Evolutionary conservation across 805 yeast species (phyloP).

Genomic region (Danielozyma ontarioensis): DNA sequence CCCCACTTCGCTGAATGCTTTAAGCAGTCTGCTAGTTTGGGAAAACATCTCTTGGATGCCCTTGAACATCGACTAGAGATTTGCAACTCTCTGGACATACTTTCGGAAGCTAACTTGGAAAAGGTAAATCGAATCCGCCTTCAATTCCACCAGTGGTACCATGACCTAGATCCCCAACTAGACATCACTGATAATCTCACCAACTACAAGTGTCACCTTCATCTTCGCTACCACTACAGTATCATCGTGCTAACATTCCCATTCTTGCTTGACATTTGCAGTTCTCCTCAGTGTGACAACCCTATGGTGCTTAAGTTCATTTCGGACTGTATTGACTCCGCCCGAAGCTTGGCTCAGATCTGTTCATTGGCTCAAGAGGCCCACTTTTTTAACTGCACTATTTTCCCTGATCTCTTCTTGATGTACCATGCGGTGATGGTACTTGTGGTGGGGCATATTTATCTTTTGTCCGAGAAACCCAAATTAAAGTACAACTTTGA

Average conservation of each 20-base stretch:
- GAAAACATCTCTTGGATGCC: conserved; percentile 22
- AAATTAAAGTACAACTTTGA: background rate
- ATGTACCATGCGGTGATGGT: conserved; percentile 41
- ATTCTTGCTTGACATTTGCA: conserved; percentile 33
- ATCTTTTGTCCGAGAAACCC: conserved; percentile 8
- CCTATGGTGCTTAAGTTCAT: conserved; percentile 40
- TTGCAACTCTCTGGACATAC: conserved; percentile 28
- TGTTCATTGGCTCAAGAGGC: conserved; percentile 27
- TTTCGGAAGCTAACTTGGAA: conserved; percentile 23
- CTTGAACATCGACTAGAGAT: conserved; percentile 18
- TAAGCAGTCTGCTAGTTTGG: conserved; percentile 17
- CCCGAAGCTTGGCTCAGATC: conserved; percentile 34
- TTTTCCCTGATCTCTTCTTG: conserved; percentile 40
- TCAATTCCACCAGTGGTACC: background rate
- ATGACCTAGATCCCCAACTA: background rate
- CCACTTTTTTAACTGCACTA: conserved; percentile 40
- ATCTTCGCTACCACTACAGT: conserved; percentile 37
- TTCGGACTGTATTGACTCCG: conserved; percentile 35
- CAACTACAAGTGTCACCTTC: conserved; percentile 38
- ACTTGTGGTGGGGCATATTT: conserved; percentile 35
- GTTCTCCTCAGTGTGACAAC: conserved; percentile 21
- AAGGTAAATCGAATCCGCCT: background rate
- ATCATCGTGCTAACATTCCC: conserved; percentile 40
- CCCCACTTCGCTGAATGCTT: background rate
- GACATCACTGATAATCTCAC: conserved; percentile 14